These are phyloP conservation scores for Aspergillus flavus DNA, from an alignment of 2,329 filamentous ascomycete genomes.

Conservation along the genomic window DNA sequence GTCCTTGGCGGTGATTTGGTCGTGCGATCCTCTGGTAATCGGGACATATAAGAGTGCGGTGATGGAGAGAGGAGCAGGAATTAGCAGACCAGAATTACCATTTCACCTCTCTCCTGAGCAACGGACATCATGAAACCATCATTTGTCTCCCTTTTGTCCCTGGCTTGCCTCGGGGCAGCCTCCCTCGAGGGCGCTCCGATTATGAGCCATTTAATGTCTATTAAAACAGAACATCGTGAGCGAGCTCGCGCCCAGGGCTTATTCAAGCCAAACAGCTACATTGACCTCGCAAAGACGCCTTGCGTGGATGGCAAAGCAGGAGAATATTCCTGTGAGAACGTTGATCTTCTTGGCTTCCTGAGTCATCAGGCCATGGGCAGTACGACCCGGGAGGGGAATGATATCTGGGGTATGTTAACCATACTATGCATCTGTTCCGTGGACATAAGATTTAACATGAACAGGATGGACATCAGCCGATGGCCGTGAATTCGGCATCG, in stretches of 20 bases:
- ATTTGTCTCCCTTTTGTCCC: conserved; percentile 13
- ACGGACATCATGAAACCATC: conserved; percentile 17
- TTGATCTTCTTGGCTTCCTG: conserved; percentile 19
- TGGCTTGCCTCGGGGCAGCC: conserved; percentile 13
- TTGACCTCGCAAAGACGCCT: conserved; percentile 7
- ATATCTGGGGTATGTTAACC: conserved; percentile 20
- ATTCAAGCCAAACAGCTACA: conserved; percentile 18
- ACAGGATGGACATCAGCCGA: conserved; percentile 21
- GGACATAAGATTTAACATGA: not conserved
- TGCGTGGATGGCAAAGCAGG: conserved; percentile 21
- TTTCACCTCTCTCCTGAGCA: not conserved
- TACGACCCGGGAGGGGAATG: conserved; percentile 21
- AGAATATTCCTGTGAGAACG: conserved; percentile 21
- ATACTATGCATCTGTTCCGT: not conserved
- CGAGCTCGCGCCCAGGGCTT: conserved; percentile 15
- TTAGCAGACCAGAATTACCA: not conserved
- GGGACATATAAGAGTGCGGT: conserved; percentile 1
- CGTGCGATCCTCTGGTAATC: not conserved
- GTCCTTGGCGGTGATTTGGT: not conserved
- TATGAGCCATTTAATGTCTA: conserved; percentile 21
- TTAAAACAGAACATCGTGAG: conserved; percentile 18
- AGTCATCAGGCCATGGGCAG: conserved; percentile 25
- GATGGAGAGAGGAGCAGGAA: not conserved
- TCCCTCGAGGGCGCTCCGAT: conserved; percentile 10
- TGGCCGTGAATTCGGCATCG: conserved; percentile 21